A percentile compares a stretch with the other conserved stretches of the same genome.
phyloP scores from a whole-genome alignment of 2,329 filamentous ascomycete genomes.

The Fusarium coffeatum region DNA sequence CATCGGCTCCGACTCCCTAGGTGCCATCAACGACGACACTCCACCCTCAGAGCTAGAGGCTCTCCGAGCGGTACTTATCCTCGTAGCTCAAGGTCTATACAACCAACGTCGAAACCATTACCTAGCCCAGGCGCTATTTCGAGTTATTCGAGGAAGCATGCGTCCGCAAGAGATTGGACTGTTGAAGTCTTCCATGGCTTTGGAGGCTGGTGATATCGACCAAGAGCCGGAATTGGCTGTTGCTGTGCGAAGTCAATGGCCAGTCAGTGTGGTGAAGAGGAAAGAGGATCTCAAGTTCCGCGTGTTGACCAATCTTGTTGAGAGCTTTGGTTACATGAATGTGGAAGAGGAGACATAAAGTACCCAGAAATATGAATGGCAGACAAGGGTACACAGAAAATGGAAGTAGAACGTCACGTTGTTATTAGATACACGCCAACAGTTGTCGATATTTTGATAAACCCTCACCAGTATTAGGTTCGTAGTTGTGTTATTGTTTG shows the following conservation, averaged over 20 bases:
- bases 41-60: constrained; percentile 34
- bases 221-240: constrained; percentile 37
- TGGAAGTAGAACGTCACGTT: not conserved
- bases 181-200: constrained; percentile 25
- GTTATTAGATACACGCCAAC: not conserved
- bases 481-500: too few species aligned
- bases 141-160: constrained; percentile 52
- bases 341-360: not conserved
- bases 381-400: not conserved
- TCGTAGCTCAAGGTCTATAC: constrained; percentile 50
- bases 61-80: constrained; percentile 50
- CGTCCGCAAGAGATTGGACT: constrained; percentile 42
- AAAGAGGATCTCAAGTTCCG: constrained; percentile 43
- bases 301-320: constrained; percentile 41
- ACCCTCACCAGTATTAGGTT: too few species aligned
- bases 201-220: constrained; percentile 37
- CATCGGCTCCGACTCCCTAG: constrained; percentile 44
- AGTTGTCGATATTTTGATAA: not conserved
- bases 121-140: constrained; percentile 50
- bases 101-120: constrained; percentile 52
- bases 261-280: constrained; percentile 47
- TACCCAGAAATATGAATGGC: too few species aligned
- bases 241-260: constrained; percentile 48
- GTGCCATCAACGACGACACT: constrained; percentile 39
- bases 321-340: constrained; percentile 26